Evolutionary conservation across 495 filamentous ascomycete species (phyloP).

Genomic region (Lasiosphaeria hispida): DNA sequence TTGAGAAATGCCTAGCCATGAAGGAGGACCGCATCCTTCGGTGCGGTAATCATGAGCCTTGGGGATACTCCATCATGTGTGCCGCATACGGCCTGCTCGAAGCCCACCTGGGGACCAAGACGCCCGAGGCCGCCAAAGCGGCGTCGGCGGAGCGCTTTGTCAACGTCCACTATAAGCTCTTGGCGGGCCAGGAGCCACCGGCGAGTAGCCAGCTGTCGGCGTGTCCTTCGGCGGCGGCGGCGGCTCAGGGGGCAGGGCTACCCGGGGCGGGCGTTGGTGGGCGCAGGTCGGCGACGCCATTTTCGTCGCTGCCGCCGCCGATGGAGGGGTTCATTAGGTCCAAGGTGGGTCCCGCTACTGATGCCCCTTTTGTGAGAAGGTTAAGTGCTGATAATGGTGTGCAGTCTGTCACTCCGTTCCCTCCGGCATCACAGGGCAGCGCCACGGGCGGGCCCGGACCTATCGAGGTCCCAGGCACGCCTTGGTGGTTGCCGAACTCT

Average conservation of each 20-base stretch:
- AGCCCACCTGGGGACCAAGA: slow-evolving; percentile 39
- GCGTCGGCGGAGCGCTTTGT: slow-evolving; percentile 40
- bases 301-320: slow-evolving; percentile 1
- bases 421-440: neutral
- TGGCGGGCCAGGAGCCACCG: slow-evolving; percentile 42
- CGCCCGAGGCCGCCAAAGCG: slow-evolving; percentile 39
- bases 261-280: slow-evolving; percentile 5
- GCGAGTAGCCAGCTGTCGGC: slow-evolving; percentile 20
- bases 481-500: slow-evolving; percentile 31
- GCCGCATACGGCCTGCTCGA: slow-evolving; percentile 42
- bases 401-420: slow-evolving; percentile 31
- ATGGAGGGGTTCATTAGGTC: slow-evolving; percentile 22
- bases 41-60: slow-evolving; percentile 47
- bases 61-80: slow-evolving; percentile 46
- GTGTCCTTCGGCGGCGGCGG: neutral
- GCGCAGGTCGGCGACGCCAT: slow-evolving; percentile 3
- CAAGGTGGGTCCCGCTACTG: slow-evolving; percentile 19
- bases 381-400: neutral
- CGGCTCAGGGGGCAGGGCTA: neutral
- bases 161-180: slow-evolving; percentile 39
- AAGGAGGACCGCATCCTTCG: slow-evolving; percentile 46
- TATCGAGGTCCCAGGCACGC: slow-evolving; percentile 29
- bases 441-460: neutral
- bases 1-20: slow-evolving; percentile 43
- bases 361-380: neutral